Conservation (phyloP, 2,329 filamentous ascomycete species). For the Aspergillus sp. region DNA sequence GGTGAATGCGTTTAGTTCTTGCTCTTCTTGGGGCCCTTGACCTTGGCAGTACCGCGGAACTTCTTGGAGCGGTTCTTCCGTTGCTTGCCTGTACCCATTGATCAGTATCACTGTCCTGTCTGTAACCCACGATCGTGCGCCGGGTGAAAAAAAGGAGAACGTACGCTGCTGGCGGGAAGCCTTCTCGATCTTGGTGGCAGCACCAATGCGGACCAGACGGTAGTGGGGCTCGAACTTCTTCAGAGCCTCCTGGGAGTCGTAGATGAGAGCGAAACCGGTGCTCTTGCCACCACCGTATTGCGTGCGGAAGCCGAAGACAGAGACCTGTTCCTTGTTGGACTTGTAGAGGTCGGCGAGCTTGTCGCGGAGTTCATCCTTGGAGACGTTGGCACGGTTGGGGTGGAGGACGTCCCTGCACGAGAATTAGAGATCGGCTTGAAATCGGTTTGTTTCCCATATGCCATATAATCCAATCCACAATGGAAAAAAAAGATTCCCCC, state of each 20-base stretch:
- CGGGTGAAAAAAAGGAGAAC: conserved; percentile 11
- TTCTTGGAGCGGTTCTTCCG: conserved; percentile 99
- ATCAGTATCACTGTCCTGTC: neutral
- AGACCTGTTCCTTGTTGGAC: conserved; percentile 95
- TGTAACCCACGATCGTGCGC: neutral
- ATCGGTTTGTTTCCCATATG: too few species aligned
- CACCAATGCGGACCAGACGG: conserved; percentile 90
- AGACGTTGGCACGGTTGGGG: conserved; percentile 96
- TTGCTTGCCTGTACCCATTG: conserved; percentile 79
- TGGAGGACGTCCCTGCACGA: conserved; percentile 90
- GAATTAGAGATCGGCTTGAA: conserved; percentile 16
- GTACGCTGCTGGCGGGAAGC: conserved; percentile 97
- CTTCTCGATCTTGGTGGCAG: conserved; percentile 94
- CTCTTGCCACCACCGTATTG: conserved; percentile 99
- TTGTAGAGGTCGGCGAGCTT: conserved; percentile 98
- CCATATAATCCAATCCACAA: conserved; percentile 14
- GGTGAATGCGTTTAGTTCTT: conserved; percentile 62
- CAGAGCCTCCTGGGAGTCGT: conserved; percentile 96
- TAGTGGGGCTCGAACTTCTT: conserved; percentile 99
- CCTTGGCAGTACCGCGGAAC: conserved; percentile 95
- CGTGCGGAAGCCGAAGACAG: conserved; percentile 96
- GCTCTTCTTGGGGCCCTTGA: conserved; percentile 96
- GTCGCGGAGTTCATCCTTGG: conserved; percentile 95
- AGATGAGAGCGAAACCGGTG: conserved; percentile 97
- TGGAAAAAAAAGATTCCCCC: conserved; percentile 1